Conservation (phyloP, 2,329 filamentous ascomycete genomes). For the Ceratocystis variospora region DNA sequence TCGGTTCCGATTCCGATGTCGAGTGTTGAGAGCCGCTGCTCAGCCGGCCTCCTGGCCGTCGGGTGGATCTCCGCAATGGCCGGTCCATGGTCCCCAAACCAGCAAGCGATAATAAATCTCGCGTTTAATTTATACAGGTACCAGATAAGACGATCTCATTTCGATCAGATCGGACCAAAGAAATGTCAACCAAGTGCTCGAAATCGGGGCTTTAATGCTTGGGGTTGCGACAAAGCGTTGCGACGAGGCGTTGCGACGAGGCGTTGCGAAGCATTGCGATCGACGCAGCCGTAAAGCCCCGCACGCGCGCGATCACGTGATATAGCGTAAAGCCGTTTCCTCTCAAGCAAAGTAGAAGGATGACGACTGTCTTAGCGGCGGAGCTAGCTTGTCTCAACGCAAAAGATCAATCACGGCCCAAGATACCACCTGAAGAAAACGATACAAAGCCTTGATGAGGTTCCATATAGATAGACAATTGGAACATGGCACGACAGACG, state of each 20-base stretch:
- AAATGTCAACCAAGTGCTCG: not conserved
- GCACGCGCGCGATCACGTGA: slow-evolving; percentile 1
- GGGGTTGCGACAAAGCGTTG: not conserved
- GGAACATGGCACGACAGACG: no score
- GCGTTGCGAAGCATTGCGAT: not conserved
- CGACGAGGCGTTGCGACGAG: no score
- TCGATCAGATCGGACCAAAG: not conserved
- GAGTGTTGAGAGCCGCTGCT: not conserved
- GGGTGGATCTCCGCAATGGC: slow-evolving; percentile 7
- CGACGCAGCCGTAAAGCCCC: not conserved
- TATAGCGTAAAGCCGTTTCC: not conserved
- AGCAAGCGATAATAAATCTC: not conserved
- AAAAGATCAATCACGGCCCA: no score
- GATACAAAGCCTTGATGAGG: no score
- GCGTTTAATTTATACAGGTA: not conserved
- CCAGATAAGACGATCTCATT: not conserved
- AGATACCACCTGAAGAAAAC: no score
- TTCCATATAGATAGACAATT: no score
- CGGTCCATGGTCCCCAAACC: not conserved
- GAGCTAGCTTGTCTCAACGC: no score
- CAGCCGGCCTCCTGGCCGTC: not conserved
- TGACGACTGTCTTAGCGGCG: no score
- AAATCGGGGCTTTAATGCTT: not conserved
- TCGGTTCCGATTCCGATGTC: not conserved
- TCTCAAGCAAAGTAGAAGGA: not conserved